A percentile compares a stretch with the other conserved stretches of the same genome.
Conservation (phyloP, 1,284 basidiomycete species). For the Ganoderma lucidum region DNA sequence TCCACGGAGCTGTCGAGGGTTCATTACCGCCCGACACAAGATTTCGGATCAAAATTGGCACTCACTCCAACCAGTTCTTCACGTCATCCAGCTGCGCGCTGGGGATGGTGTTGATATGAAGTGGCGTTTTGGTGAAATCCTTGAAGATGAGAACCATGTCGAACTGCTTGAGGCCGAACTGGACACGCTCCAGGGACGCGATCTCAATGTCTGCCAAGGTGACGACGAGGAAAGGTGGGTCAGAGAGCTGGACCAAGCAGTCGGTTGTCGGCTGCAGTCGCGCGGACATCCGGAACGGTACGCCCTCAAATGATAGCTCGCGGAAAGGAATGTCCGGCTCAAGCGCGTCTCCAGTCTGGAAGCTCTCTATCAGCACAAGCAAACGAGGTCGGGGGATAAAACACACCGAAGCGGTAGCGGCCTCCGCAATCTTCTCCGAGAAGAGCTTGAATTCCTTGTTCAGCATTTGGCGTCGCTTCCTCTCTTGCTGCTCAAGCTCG, state of each 20-base stretch:
- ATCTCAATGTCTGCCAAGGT: constrained; percentile 96
- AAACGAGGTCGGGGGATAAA: background rate
- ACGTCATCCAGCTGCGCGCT: constrained; percentile 91
- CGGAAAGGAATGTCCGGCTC: constrained; percentile 98
- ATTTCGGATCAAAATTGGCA: constrained; percentile 31
- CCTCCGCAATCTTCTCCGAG: constrained; percentile 92
- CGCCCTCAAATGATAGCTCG: constrained; percentile 97
- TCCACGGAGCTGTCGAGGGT: constrained; percentile 81
- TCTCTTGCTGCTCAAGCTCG: constrained; percentile 98
- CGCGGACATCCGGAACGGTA: constrained; percentile 95
- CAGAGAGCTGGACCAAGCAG: constrained; percentile 95
- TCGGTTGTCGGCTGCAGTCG: constrained; percentile 97
- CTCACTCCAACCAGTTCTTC: constrained; percentile 98
- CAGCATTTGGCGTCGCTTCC: constrained; percentile 86
- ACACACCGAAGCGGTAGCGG: constrained; percentile 75
- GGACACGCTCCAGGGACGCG: constrained; percentile 96
- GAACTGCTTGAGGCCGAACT: constrained; percentile 97
- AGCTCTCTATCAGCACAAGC: constrained; percentile 20
- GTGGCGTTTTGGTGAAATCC: constrained; percentile 91
- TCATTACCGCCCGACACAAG: constrained; percentile 12
- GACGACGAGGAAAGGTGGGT: constrained; percentile 96
- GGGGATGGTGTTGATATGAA: constrained; percentile 97
- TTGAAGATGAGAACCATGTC: constrained; percentile 97
- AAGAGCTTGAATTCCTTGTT: constrained; percentile 98
- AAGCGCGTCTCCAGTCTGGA: constrained; percentile 80